Evolutionary conservation across 2,329 filamentous ascomycete species (phyloP).

Genomic region (Ceratocystis ficicola): DNA sequence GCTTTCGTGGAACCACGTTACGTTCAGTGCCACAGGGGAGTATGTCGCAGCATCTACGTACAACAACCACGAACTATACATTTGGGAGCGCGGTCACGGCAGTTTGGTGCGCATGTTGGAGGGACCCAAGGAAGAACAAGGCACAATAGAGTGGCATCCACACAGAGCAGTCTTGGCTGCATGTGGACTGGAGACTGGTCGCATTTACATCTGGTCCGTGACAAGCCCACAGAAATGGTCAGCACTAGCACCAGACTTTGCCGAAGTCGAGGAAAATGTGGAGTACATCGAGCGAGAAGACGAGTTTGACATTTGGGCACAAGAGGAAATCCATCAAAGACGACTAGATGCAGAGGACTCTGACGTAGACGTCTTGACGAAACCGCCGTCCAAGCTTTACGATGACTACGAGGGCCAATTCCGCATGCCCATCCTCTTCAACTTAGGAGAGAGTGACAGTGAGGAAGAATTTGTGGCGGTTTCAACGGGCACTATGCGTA

Average conservation of each 20-base stretch:
- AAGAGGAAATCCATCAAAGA: constrained; percentile 86
- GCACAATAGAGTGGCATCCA: constrained; percentile 95
- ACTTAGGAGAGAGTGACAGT: constrained; percentile 86
- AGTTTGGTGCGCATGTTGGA: constrained; percentile 94
- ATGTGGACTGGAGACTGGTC: constrained; percentile 81
- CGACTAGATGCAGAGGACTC: constrained; percentile 87
- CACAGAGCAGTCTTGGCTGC: constrained; percentile 75
- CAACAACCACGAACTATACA: constrained; percentile 97
- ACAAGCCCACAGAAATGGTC: constrained; percentile 95
- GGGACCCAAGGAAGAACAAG: constrained; percentile 90
- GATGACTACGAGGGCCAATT: constrained; percentile 54
- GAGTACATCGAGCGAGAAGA: constrained; percentile 93
- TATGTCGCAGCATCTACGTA: constrained; percentile 94
- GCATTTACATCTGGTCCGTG: constrained; percentile 93
- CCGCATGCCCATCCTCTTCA: constrained; percentile 83
- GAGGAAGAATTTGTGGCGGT: constrained; percentile 72
- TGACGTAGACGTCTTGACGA: constrained; percentile 75
- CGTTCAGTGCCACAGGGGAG: constrained; percentile 86
- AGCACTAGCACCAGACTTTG: constrained; percentile 89
- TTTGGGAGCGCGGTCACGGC: constrained; percentile 90
- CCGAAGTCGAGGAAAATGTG: constrained; percentile 94
- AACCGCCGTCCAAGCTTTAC: constrained; percentile 53
- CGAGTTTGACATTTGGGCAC: constrained; percentile 94
- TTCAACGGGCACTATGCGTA: constrained; percentile 68
- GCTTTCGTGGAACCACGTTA: constrained; percentile 91